Evolutionary conservation across 2,329 filamentous ascomycete genomes (phyloP), one percentile per base, ranked within the genome.

Genomic region (Penicillium sp.): DNA sequence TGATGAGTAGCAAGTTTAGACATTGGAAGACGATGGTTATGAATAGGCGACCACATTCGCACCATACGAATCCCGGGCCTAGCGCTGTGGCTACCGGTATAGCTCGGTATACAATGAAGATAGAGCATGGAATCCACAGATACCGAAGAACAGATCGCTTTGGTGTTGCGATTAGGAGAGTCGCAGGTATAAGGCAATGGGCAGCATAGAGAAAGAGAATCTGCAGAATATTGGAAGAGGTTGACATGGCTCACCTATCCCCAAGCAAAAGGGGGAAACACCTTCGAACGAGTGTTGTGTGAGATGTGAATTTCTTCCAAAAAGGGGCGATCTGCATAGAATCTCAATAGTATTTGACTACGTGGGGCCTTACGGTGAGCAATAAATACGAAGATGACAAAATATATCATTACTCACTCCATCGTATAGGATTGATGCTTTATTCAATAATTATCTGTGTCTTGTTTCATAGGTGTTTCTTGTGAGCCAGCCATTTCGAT

Each of bases 91-190:
- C 55, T 5, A 57, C 32, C 10, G 50, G 39, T 42, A 47, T 45
- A 9, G 46, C 47, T 12, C 29, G 23, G 39, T 40, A 52, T n/a
- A 50, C 50, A 51, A 59, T 55, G 3, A 42, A 55, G 12, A 49
- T 21, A 25, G 55, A 38, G 35, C 51, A 52, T 44, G 57, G 52
- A 12, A 64, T 58, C 1, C 52, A 50, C 15, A 60, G n/a, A 15
- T 59, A 63, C 27, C 62, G 59, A 15, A 57, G n/a, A 25, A 15
- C 13, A 16, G 60, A 62, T 13, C 18, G 38, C 32, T 59, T 60
- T 16, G 57, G 27, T 4, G 59, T 63, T 31, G 52, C 21, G 12
- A 61, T 44, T 9, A 64, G 39, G 18, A 59, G 41, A n/a, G 44
- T 55, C 7, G 55, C 54, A 5, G 59, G 59, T 37, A 64, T 50